A percentile compares a stretch with the other conserved stretches of the same genome.
Conservation (phyloP, 1,284 basidiomycete genomes). For the Ustilago crameri region DNA sequence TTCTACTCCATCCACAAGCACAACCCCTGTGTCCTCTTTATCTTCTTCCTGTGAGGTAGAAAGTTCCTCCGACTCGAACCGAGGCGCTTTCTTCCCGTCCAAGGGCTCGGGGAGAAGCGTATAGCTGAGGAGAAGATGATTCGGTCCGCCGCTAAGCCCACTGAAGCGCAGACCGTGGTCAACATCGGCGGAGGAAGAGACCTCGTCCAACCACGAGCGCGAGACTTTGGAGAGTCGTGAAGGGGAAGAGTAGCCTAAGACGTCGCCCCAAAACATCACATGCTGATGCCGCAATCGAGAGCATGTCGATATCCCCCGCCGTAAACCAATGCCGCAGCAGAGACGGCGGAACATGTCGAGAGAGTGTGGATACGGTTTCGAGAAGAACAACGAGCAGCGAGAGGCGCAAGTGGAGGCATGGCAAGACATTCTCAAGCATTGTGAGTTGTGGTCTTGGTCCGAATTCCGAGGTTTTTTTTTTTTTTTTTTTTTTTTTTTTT, state of each 20-base stretch:
- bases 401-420: no score
- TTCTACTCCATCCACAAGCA: conserved; percentile 11
- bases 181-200: conserved; percentile 11
- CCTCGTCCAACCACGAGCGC: conserved; percentile 26
- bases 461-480: no score
- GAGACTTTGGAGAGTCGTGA: conserved; percentile 18
- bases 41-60: background rate
- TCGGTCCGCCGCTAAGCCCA: background rate
- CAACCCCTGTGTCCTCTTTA: background rate
- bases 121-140: conserved; percentile 20
- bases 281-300: conserved; percentile 8
- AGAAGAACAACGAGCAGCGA: background rate
- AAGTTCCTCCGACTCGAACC: background rate
- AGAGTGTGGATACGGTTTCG: no score
- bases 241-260: conserved; percentile 19
- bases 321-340: background rate
- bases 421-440: no score
- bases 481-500: no score
- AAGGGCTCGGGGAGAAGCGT: conserved; percentile 4
- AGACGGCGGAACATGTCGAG: no score
- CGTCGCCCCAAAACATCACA: conserved; percentile 24
- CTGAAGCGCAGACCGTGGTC: conserved; percentile 24
- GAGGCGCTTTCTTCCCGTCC: background rate
- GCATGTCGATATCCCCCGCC: background rate
- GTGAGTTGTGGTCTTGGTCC: no score